Evolutionary conservation across 176 grass and related monocot species (phyloP), one percentile per base, ranked within the genome.

Genomic region (Poa annua): DNA sequence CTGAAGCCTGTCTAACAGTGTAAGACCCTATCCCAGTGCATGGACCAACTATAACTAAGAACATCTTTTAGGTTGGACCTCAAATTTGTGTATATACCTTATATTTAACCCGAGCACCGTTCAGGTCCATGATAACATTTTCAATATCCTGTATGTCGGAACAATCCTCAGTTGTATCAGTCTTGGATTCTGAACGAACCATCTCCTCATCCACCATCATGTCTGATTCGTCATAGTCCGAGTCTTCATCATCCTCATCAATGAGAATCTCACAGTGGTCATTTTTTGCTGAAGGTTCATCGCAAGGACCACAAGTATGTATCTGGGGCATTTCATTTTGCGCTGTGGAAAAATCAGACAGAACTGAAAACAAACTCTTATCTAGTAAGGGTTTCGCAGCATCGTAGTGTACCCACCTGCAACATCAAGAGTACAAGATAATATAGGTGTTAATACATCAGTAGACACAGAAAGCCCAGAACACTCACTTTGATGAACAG

Each of bases 371-470:
- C 67, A 88, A 49, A 36, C 81, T 93, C 83, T 17, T 88, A 73
- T 98, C 96, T 42, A 98, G 89, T 75, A 93, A 86, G 75, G 83
- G 91, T 83, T 76, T 93, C 17, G 85, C 93, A 80, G 83, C 47
- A 77, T 98, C 91, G 90, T 96, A 98, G 65, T 20, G 80, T 61
- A 98, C 87, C 96, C 96, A 98, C 96, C 96, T 98, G 89, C 84
- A 92, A 77, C 39, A 73, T 44, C n/a, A 50, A 80, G 59, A 79
- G 52, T 53, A 36, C 14, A 25, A 87, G 52, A 51, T 82, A 47
- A 85, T 44, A 76, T 15, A 42, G 63, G 8, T 78, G 75, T 76
- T 11, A 57, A 73, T 61, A 82, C 20, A 11, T 74, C 54, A 25
- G 24, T 59, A 88, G 11, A 48, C 4, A 88, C 10, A 83, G 19